Base-by-base conservation (phyloP, 2,329 filamentous ascomycete species). In the Alternaria arbusti region DNA sequence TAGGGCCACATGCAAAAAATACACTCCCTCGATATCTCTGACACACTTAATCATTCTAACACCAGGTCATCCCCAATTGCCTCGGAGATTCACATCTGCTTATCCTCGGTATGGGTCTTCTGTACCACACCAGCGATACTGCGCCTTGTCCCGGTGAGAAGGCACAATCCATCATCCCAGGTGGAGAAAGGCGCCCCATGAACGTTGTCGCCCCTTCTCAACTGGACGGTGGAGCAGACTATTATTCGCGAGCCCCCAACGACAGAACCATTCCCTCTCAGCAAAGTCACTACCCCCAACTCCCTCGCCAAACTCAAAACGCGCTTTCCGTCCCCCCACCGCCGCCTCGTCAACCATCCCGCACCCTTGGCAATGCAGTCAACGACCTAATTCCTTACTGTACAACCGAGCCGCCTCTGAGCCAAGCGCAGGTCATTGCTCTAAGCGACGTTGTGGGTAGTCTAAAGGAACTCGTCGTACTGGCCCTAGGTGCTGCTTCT, bases 381-480 rank as follows among this genome's bases (percentile, higher is more conserved):
- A 61, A 44, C 5, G 67, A 72, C 12, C 66, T 80, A 3, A 61
- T 80, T 2, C 77, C 77, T 0, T 74, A 69, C 62, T 80, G 78
- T 54, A 76, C 76, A 1, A 67, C 55, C 3, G 66, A 65, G 4
- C 57, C 54, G 3, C 70, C 65, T 3, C 62, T 79, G 28, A 67
- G 36, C 32, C 55, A 72, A 40, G 64, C 67, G 15, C 74, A 77
- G 64, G 67, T 76, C 45, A 71, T 78, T 20, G 66, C 57, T 3
- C 52, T 80, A 36, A 80, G 73, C 30, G 79, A 80, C 40, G 58
- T 78, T 4, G 77, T 69, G 7, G 76, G 74, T 1, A 78, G 70
- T 47, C 55, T 80, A 43, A 68, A 59, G 26, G 79, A 80, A 54
- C 58, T 80, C n/a, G 72, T 71, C 8, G 40, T 75, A 6, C 61